Conservation (phyloP, 768 basidiomycete genomes). For the Chalciporus pseudorubinellus region DNA sequence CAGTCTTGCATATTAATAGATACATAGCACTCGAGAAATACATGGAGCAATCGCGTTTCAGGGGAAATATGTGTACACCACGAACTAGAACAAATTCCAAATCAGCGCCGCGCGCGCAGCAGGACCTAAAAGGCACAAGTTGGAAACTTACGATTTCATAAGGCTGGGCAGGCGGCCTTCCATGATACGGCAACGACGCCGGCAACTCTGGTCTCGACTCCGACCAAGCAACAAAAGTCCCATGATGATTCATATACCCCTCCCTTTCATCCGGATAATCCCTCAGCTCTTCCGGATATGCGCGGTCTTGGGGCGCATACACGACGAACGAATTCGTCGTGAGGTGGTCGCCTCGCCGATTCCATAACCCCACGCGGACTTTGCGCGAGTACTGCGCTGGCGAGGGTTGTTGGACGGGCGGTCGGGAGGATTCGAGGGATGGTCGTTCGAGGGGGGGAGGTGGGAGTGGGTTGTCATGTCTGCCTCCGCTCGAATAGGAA, state of each 20-base stretch:
- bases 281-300: slow-evolving; percentile 60
- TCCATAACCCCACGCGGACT: slow-evolving; percentile 65
- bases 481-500: not conserved
- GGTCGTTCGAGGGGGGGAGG: slow-evolving; percentile 29
- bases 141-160: slow-evolving; percentile 48
- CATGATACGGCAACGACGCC: slow-evolving; percentile 58
- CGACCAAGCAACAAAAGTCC: slow-evolving; percentile 41
- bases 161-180: slow-evolving; percentile 50
- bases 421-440: slow-evolving; percentile 22
- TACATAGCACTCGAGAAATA: slow-evolving; percentile 23
- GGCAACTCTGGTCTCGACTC: slow-evolving; percentile 54
- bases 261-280: slow-evolving; percentile 55
- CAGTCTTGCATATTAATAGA: slow-evolving; percentile 1
- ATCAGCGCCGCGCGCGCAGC: not conserved
- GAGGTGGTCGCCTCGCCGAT: slow-evolving; percentile 71
- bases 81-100: slow-evolving; percentile 31
- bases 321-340: slow-evolving; percentile 56
- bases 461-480: slow-evolving; percentile 31
- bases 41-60: slow-evolving; percentile 8
- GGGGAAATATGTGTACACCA: slow-evolving; percentile 37
- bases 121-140: not conserved
- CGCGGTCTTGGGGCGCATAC: slow-evolving; percentile 54
- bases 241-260: slow-evolving; percentile 57
- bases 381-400: slow-evolving; percentile 32
- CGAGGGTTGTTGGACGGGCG: slow-evolving; percentile 28